These are phyloP conservation scores for Rutstroemia sp. DNA, from an alignment of 2,329 filamentous ascomycete genomes.

Conservation along the genomic window DNA sequence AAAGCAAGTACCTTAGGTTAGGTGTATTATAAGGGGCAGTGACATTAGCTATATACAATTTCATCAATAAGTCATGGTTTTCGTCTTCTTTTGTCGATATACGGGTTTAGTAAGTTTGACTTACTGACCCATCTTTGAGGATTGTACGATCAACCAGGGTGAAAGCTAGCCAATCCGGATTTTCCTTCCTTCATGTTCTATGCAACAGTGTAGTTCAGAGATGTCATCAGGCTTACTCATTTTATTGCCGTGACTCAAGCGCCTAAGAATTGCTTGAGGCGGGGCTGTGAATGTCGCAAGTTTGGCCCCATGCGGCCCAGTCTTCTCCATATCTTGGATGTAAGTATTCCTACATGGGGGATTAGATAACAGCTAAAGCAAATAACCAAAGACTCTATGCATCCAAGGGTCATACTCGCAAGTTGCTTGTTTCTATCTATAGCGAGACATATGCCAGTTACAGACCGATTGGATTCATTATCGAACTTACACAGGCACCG, in stretches of 20 bases:
- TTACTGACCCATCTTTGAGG: neutral
- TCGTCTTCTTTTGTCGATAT: no score
- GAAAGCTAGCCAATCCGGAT: neutral
- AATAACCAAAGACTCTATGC: slow-evolving; percentile 4
- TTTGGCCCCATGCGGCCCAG: slow-evolving; percentile 4
- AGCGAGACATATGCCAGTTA: slow-evolving; percentile 3
- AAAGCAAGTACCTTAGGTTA: slow-evolving; percentile 1
- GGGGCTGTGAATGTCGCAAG: slow-evolving; percentile 1
- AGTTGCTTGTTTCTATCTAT: slow-evolving; percentile 3
- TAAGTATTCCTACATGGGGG: slow-evolving; percentile 1
- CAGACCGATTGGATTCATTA: slow-evolving; percentile 5
- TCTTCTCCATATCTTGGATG: neutral
- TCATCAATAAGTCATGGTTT: no score
- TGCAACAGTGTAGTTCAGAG: neutral
- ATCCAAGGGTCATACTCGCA: slow-evolving; percentile 2
- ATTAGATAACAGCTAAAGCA: neutral
- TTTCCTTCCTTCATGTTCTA: neutral
- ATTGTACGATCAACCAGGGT: slow-evolving; percentile 1
- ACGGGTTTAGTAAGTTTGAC: neutral
- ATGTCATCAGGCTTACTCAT: neutral
- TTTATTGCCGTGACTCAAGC: slow-evolving; percentile 4
- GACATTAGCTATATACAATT: slow-evolving; percentile 4
- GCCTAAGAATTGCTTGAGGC: neutral
- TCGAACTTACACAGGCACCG: no score
- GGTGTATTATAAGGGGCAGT: slow-evolving; percentile 3